Evolutionary conservation across 805 yeast species (phyloP).

Genomic region (Lipomyces mesembrius): DNA sequence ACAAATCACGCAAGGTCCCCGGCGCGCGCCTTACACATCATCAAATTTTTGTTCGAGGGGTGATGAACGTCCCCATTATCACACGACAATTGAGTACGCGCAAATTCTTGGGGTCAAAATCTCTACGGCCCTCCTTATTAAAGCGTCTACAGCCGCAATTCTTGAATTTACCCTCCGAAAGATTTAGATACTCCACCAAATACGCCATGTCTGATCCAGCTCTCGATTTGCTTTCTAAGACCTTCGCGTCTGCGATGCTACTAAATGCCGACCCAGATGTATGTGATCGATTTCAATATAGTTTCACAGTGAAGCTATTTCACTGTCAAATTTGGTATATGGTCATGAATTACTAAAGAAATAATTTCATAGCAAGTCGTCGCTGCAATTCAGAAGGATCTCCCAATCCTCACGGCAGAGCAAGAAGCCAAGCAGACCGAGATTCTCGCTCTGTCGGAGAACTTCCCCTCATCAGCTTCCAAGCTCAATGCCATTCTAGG

Average conservation of each 20-base stretch:
- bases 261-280: constrained; percentile 33
- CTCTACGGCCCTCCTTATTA: neutral
- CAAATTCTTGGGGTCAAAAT: neutral
- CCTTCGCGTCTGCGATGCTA: constrained; percentile 32
- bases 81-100: neutral
- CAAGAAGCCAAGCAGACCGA: constrained; percentile 78
- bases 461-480: constrained; percentile 58
- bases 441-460: constrained; percentile 72
- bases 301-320: no score
- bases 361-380: constrained; percentile 24
- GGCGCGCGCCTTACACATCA: neutral
- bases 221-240: constrained; percentile 34
- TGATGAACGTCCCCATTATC: neutral
- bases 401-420: constrained; percentile 46
- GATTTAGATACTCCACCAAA: neutral
- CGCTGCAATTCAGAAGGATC: constrained; percentile 24
- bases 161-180: neutral
- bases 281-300: neutral
- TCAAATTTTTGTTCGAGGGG: neutral
- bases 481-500: constrained; percentile 72
- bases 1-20: neutral
- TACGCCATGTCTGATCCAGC: constrained; percentile 34
- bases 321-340: neutral
- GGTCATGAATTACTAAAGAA: neutral
- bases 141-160: neutral